These are phyloP conservation scores for Carex myosuroides DNA, from an alignment of 176 grass and related monocot genomes.

Conservation along the genomic window DNA sequence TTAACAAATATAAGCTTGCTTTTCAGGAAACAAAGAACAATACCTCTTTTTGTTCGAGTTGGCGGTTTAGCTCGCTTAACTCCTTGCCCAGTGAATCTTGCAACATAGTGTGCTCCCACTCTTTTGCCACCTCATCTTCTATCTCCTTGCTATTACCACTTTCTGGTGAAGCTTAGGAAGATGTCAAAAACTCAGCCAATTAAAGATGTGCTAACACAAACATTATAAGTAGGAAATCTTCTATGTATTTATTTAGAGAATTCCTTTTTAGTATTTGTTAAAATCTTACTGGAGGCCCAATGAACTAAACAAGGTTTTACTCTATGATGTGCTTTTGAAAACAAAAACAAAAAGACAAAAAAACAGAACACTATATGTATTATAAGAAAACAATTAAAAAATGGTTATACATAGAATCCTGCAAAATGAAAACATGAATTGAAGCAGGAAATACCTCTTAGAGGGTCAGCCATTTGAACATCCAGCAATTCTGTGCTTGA, in stretches of 20 bases:
- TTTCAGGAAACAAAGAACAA: conserved; percentile 2
- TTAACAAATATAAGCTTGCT: not conserved
- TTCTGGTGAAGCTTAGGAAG: not conserved
- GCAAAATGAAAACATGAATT: conserved; percentile 19
- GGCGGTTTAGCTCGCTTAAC: conserved; percentile 91
- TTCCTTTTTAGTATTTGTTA: not conserved
- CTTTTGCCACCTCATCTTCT: conserved; percentile 89
- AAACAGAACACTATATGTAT: not conserved
- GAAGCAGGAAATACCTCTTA: conserved; percentile 48
- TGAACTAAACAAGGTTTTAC: not conserved
- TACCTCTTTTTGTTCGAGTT: conserved; percentile 95
- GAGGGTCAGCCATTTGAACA: conserved; percentile 61
- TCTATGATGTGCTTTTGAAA: not conserved
- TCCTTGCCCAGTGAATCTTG: conserved; percentile 95
- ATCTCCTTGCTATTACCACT: conserved; percentile 69
- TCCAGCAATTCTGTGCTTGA: conserved; percentile 74
- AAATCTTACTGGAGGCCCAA: not conserved
- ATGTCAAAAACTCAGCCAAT: conserved; percentile 25
- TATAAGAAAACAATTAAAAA: not conserved
- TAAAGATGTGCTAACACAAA: conserved; percentile 20
- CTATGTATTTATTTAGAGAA: not conserved
- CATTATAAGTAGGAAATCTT: not conserved
- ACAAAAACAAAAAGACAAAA: not conserved
- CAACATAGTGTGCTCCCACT: conserved; percentile 91
- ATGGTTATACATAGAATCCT: conserved; percentile 11